Base-by-base conservation (phyloP, 2,329 filamentous ascomycete genomes). In the Verticillium nubilum region DNA sequence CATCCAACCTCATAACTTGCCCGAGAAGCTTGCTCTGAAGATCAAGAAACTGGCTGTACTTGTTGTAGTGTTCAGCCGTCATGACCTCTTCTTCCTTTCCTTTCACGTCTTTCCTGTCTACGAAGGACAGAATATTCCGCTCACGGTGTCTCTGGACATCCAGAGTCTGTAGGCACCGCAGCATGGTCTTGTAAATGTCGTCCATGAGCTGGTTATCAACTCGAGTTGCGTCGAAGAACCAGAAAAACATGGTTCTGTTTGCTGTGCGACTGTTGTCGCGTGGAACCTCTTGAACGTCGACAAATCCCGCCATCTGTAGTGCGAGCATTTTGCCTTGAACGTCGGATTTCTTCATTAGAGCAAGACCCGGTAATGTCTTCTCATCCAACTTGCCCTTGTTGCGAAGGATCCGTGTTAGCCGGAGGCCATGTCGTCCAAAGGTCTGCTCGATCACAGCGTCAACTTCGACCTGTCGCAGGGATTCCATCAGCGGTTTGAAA, bases 371-470 rank as follows among this genome's bases (percentile, higher is more conserved):
- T 13, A 97, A 81, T 62, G 90, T 88, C 73, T 96, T 96, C 73
- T 99, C 95, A 65, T 98, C 94, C n/a, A 98, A 80, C 70, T 95
- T 97, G 58, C 95, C 95, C 69, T 93, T 92, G 60, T 90, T 87
- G 42, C 89, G 84, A 23, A 99, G 82, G 59, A 98, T 92, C 23
- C 92, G 89, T 23, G 92, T 84, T n/a, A 99, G 80, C 9, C 94
- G 90, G 19, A 94, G 82, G 1, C 92, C 92, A 54, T 89, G 80
- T 7, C 85, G 83, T 7, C 92, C 92, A 66, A 91, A 92, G 2
- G 86, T 85, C 57, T 91, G 86, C 63, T 89, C 85, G 59, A 98
- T 88, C 50, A 92, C 88, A 15, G 87, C 86, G 72, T 97, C 92
- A 29, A 98, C 78, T 71, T 97, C 92, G 5, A 84, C 77, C 67